phyloP scores from a whole-genome alignment of 2,329 filamentous ascomycete species.

The Claviceps paspali region DNA sequence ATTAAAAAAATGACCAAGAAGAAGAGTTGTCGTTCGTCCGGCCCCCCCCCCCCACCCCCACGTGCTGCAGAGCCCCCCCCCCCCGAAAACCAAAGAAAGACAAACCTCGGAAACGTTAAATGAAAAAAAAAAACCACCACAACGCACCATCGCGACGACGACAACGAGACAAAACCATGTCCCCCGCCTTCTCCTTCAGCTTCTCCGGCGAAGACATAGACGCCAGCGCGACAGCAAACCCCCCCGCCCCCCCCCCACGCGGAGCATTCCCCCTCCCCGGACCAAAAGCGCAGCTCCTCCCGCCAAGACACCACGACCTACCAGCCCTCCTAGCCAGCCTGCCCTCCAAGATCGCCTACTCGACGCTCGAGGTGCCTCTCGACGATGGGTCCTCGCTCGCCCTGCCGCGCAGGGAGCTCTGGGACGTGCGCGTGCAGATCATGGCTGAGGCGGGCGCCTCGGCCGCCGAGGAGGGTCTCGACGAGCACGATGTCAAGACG shows the following conservation, averaged over 20 bases:
- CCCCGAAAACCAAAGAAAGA: no score
- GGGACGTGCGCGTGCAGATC: constrained; percentile 67
- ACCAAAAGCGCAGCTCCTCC: constrained; percentile 35
- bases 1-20: no score
- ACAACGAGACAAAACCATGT: no score
- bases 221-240: constrained; percentile 13
- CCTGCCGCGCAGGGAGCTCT: constrained; percentile 61
- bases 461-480: constrained; percentile 26
- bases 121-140: no score
- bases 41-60: no score
- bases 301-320: constrained; percentile 36
- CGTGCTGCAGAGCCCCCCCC: no score
- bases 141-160: no score
- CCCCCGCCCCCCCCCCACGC: no score
- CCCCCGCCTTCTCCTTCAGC: constrained; percentile 40
- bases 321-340: constrained; percentile 38
- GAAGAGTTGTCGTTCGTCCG: no score
- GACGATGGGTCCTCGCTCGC: constrained; percentile 37
- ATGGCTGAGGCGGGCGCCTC: constrained; percentile 49
- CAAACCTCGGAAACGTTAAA: no score
- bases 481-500: constrained; percentile 59
- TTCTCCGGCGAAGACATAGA: constrained; percentile 53
- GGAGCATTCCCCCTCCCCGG: constrained; percentile 47
- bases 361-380: constrained; percentile 40
- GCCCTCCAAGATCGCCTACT: constrained; percentile 61